Conservation (phyloP, 225 moss, liverwort and hornwort genomes). For the Pseudisothecium myosuroides region DNA sequence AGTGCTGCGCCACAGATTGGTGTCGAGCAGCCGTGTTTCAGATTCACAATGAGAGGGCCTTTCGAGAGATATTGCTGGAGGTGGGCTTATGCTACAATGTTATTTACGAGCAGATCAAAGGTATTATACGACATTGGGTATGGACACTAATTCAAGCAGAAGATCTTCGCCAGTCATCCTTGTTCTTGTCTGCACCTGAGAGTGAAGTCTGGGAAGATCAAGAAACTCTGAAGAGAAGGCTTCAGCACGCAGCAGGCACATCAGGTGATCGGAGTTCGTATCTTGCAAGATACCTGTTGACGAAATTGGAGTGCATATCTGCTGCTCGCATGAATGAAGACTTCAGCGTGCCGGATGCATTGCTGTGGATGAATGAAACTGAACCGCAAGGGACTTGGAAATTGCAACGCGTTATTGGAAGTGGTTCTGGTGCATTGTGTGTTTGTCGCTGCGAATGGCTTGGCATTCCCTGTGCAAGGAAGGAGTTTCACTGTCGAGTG, state of each 20-base stretch:
- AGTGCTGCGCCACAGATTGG: not conserved
- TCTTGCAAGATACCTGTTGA: not conserved
- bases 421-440: not conserved
- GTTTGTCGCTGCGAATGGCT: not conserved
- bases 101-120: not conserved
- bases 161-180: not conserved
- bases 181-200: not conserved
- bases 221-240: not conserved
- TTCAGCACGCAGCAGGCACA: not conserved
- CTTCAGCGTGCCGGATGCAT: not conserved
- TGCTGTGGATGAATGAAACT: not conserved
- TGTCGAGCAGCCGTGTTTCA: not conserved
- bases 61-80: not conserved
- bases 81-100: not conserved
- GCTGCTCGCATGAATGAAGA: not conserved
- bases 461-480: not conserved
- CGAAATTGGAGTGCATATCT: not conserved
- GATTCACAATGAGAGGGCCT: not conserved
- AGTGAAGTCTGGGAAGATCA: not conserved
- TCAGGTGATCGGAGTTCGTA: not conserved
- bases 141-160: not conserved
- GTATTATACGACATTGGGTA: not conserved
- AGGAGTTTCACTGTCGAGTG: not conserved
- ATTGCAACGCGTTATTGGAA: not conserved
- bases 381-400: not conserved